Conservation (phyloP, 2,329 filamentous ascomycete species). For the Sarocladiaceae sp. region DNA sequence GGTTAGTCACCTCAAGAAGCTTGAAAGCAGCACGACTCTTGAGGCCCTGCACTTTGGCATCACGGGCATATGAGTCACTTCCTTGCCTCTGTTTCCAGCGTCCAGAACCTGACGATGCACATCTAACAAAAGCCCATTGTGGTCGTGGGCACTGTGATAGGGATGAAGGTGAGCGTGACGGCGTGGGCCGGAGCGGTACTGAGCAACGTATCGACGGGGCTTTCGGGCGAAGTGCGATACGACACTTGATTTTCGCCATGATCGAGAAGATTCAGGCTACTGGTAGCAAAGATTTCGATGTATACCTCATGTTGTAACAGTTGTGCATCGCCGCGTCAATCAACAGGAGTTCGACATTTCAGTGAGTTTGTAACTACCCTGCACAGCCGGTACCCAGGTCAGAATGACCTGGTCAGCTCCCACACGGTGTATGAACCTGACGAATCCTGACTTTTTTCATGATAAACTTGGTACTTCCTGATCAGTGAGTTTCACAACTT, state of each 20-base stretch:
- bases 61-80: conserved; percentile 66
- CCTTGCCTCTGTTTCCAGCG: conserved; percentile 80
- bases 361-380: too few species aligned
- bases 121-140: background rate
- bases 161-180: background rate
- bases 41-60: conserved; percentile 73
- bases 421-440: too few species aligned
- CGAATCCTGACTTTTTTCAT: too few species aligned
- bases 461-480: too few species aligned
- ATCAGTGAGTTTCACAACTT: too few species aligned
- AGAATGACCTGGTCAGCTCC: too few species aligned
- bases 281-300: too few species aligned
- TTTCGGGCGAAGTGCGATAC: background rate
- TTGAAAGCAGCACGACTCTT: conserved; percentile 95
- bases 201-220: background rate
- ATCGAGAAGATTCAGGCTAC: too few species aligned
- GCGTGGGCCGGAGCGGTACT: background rate
- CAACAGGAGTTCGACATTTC: too few species aligned
- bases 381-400: too few species aligned
- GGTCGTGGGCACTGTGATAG: background rate
- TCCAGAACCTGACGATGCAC: background rate
- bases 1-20: conserved; percentile 64
- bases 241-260: background rate
- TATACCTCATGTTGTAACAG: too few species aligned
- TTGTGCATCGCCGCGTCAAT: too few species aligned